Base-by-base conservation (phyloP, 495 filamentous ascomycete genomes). In the Cladorrhinum samala region DNA sequence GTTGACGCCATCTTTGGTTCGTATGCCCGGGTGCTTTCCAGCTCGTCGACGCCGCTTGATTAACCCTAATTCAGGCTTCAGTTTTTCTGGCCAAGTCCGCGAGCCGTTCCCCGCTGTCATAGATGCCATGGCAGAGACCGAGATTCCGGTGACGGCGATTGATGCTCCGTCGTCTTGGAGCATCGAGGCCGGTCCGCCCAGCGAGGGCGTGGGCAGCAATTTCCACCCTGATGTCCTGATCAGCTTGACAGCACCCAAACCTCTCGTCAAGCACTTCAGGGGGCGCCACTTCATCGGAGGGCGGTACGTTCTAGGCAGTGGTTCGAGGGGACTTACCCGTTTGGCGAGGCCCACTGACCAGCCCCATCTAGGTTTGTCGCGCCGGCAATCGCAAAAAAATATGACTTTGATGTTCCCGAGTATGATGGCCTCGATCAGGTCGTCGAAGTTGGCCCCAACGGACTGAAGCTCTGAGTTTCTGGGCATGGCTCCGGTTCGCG, bases 101-200 rank as follows among this genome's bases (percentile, higher is more conserved):
- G 91, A 94, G 55, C 93, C 93, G 0, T 97, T 97, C 63, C 83
- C 83, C 0, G 72, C 78, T 2, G 84, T 96, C 18, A 91, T 98
- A 59, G 73, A 78, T 30, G 84, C 87, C 14, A 77, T 98, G 48
- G 80, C 85, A 46, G 75, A 81, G 13, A 83, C 86, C n/a, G 71
- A 70, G 13, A 62, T 92, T 17, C 87, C 90, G 0, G 86, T 97
- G 4, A 82, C 92, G 6, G 85, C 89, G 2, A 89, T 98, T 9
- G 93, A 98, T 61, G 90, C 89, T 13, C 93, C 93, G 3, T 91
- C 86, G 36, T 90, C 86, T 8, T 98, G 93, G 93, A 85, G 91
- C 72, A 91, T 98, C 36, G 86, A 95, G 60, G 72, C 69, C 2
- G 93, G 93, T 0, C 92, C 91, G 17, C 91, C 92, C 18, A 70